Base-by-base conservation (phyloP, 192 early-diverging fungal species). In the Backusella liffmaniae region DNA sequence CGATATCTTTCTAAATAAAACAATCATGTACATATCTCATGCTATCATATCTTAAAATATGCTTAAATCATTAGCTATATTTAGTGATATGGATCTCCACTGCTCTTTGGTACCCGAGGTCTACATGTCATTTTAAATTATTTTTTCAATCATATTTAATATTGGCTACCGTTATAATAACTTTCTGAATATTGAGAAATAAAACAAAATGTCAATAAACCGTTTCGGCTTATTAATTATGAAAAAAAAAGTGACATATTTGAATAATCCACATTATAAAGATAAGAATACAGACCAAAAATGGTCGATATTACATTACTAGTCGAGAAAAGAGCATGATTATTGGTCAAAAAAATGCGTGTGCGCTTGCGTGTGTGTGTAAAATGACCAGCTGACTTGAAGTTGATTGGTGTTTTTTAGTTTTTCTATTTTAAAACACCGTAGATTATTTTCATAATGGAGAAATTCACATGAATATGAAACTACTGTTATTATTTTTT, bases 381-480 rank as follows among this genome's bases (percentile, higher is more conserved):
- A 59, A 29, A 59, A 3, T 59, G 21, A 26, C 23, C 53, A 59
- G 23, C 53, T 59, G 53, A 59, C 53, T 59, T 26, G 9, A 7
- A 26, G 53, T 23, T 59, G 53, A 59, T 59, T 59, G 53, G 53
- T 59, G 51, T 21, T 53, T 21, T 53, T 53, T 18, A 53, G 18
- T 53, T 21, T 21, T 59, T 59, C 23, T 26, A 59, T 59, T 59
- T 59, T 59, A 59, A 59, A 59, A 59, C 53, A 59, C 53, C n/a
- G 53, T 59, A 4, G 18, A 9, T 15, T 44, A 26, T 59, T 59
- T 59, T 26, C n/a, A 59, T 59, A 59, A 59, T 23, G n/a, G n/a
- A 23, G 21, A 59, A 10, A 59, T 59, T 59, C 53, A 59, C 53
- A 59, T 59, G 53, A 59, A 59, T 59, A 59, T 44, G 12, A 6